Evolutionary conservation across 2,329 filamentous ascomycete genomes (phyloP).

Genomic region (Sarocladiaceae sp.): DNA sequence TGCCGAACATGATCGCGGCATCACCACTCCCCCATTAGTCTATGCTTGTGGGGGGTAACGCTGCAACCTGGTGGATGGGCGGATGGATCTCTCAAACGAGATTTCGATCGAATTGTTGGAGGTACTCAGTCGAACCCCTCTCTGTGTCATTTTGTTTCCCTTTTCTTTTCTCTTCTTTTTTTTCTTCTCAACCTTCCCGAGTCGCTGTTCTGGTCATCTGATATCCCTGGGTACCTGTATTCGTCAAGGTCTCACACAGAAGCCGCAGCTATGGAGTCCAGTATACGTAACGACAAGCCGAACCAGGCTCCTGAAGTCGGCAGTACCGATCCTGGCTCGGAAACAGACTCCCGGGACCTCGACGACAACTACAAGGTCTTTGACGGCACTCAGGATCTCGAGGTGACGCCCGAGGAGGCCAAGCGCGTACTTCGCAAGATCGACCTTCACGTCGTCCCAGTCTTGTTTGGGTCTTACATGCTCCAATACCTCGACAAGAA

Average conservation of each 20-base stretch:
- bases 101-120: not conserved
- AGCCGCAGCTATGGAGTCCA: not conserved
- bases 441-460: conserved; percentile 21
- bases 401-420: conserved; percentile 22
- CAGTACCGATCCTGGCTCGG: not conserved
- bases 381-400: not conserved
- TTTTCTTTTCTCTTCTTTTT: too few species aligned
- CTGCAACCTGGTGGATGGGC: not conserved
- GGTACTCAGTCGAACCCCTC: too few species aligned
- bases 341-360: conserved; percentile 1
- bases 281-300: not conserved
- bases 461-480: conserved; percentile 24
- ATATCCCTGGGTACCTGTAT: too few species aligned
- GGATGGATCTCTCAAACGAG: not conserved
- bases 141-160: too few species aligned
- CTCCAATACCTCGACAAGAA: conserved; percentile 43
- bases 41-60: not conserved
- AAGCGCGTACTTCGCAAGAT: conserved; percentile 25
- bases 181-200: too few species aligned
- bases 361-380: conserved; percentile 8
- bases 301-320: not conserved
- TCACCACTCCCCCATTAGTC: not conserved
- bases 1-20: not conserved
- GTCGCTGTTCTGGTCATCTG: too few species aligned
- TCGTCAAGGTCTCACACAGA: too few species aligned